Conservation (phyloP, 306 rosid genomes). For the Malus sylvestris region DNA sequence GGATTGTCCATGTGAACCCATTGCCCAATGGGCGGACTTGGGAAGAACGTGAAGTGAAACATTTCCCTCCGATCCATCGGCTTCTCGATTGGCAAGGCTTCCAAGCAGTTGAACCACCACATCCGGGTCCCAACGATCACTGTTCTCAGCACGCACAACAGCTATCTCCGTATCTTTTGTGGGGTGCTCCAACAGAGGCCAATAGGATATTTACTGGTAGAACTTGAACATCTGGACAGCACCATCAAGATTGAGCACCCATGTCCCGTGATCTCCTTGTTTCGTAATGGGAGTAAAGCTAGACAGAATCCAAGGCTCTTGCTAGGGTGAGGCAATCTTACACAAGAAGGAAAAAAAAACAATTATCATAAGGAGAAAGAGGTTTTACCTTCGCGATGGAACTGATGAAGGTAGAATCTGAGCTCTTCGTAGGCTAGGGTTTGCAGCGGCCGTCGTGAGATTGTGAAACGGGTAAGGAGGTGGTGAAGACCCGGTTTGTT, state of each 20-base stretch:
- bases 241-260: slow-evolving; percentile 73
- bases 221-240: slow-evolving; percentile 83
- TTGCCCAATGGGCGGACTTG: slow-evolving; percentile 48
- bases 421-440: slow-evolving; percentile 82
- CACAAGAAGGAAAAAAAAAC: too few species aligned
- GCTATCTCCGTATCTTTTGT: slow-evolving; percentile 60
- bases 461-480: slow-evolving; percentile 38
- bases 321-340: not conserved
- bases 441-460: slow-evolving; percentile 35
- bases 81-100: slow-evolving; percentile 36
- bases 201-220: slow-evolving; percentile 63
- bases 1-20: slow-evolving; percentile 95
- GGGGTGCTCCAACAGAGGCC: slow-evolving; percentile 74
- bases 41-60: slow-evolving; percentile 64
- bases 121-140: slow-evolving; percentile 70
- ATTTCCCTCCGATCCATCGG: slow-evolving; percentile 45
- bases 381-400: slow-evolving; percentile 67
- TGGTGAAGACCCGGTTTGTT: slow-evolving; percentile 18
- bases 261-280: slow-evolving; percentile 72
- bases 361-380: slow-evolving; percentile 3
- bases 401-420: slow-evolving; percentile 54
- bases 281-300: slow-evolving; percentile 20
- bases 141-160: slow-evolving; percentile 77
- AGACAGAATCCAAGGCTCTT: not conserved
- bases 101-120: slow-evolving; percentile 41